Conservation (phyloP, 75 land plant genomes). For the Sequoia sempervirens region DNA sequence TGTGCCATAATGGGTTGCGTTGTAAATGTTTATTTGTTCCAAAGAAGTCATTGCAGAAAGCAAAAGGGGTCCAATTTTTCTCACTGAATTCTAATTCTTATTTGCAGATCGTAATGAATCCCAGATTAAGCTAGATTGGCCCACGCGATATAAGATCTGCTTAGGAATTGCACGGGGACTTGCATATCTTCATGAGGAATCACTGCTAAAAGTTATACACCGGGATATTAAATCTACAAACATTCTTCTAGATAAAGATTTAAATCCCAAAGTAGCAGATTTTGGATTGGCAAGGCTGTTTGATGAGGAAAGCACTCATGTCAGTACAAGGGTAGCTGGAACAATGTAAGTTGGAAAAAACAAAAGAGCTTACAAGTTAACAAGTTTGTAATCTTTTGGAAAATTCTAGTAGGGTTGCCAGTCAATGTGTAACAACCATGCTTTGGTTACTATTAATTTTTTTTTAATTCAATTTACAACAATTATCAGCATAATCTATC, state of each 20-base stretch:
- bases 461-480: too few relatives aligned
- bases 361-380: too few relatives aligned
- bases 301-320: slow-evolving; percentile 1
- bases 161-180: background rate
- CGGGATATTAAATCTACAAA: slow-evolving; percentile 19
- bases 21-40: too few relatives aligned
- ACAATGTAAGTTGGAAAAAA: slow-evolving; percentile 7
- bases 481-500: too few relatives aligned
- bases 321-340: slow-evolving; percentile 8
- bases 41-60: too few relatives aligned
- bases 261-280: slow-evolving; percentile 20
- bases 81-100: background rate
- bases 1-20: too few relatives aligned
- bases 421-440: too few relatives aligned
- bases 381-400: too few relatives aligned
- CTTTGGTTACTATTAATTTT: too few relatives aligned
- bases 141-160: background rate
- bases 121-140: background rate
- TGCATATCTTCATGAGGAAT: slow-evolving; percentile 5
- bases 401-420: background rate
- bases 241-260: slow-evolving; percentile 15
- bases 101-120: background rate
- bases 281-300: slow-evolving; percentile 14
- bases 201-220: slow-evolving; percentile 7
- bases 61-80: too few relatives aligned